phyloP scores from a whole-genome alignment of 768 basidiomycete species.

The Gymnopilus dilepis region DNA sequence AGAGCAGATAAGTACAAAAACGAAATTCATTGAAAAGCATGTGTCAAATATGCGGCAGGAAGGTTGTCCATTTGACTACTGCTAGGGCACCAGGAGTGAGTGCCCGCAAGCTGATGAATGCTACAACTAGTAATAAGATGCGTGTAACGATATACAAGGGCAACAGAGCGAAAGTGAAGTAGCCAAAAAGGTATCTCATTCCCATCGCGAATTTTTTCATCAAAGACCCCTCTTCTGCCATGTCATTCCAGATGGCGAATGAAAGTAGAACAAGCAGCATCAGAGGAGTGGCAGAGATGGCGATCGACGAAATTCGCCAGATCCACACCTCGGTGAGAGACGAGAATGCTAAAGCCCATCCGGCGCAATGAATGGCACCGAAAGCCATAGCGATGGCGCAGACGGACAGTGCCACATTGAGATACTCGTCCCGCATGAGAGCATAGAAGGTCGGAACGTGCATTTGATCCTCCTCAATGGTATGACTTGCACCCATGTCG shows the following conservation, averaged over 20 bases:
- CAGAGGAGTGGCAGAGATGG: slow-evolving; percentile 4
- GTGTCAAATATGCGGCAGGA: neutral
- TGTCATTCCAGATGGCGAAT: no score
- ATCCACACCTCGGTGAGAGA: neutral
- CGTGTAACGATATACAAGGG: neutral
- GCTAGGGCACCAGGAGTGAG: neutral
- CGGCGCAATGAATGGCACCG: slow-evolving; percentile 17
- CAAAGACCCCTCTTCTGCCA: no score
- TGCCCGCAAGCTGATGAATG: neutral
- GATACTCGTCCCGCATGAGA: no score
- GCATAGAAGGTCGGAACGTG: slow-evolving; percentile 12
- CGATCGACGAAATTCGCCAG: slow-evolving; percentile 8
- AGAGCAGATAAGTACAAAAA: no score
- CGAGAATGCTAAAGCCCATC: slow-evolving; percentile 10
- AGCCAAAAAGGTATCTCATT: no score
- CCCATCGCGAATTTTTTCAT: no score
- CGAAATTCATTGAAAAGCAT: no score
- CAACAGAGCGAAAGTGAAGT: no score
- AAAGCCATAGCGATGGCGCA: slow-evolving; percentile 6
- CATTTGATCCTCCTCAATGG: neutral
- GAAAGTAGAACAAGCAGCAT: no score
- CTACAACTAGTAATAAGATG: neutral
- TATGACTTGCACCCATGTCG: neutral
- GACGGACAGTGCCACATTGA: no score
- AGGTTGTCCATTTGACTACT: neutral